phyloP scores from a whole-genome alignment of 805 yeast species.

The Saccharomycopsis sp. region DNA sequence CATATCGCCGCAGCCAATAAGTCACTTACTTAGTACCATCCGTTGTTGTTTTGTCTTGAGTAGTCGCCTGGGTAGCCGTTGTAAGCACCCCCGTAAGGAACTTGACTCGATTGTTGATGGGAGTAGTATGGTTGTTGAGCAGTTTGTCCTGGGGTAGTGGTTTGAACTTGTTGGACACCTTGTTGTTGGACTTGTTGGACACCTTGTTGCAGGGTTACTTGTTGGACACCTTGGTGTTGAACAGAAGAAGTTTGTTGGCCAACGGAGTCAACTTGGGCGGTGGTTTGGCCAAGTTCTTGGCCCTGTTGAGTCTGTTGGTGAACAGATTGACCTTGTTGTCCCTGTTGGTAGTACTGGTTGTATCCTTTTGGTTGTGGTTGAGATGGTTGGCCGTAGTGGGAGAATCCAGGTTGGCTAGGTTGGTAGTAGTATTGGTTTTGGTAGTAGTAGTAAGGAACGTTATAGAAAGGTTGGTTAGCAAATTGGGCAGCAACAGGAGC shows the following conservation, averaged over 20 bases:
- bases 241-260: not conserved
- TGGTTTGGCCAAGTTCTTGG: not conserved
- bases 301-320: not conserved
- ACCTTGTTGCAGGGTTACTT: not conserved
- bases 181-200: not conserved
- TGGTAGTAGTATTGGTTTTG: not conserved
- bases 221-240: not conserved
- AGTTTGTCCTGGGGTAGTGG: not conserved
- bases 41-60: slow-evolving; percentile 7
- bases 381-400: not conserved
- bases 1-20: too few species aligned
- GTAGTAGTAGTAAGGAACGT: not conserved
- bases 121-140: slow-evolving; percentile 1
- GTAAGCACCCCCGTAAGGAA: slow-evolving; percentile 9
- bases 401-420: not conserved
- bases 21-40: slow-evolving; percentile 3
- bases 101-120: not conserved
- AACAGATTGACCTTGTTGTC: not conserved
- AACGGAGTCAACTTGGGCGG: not conserved
- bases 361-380: slow-evolving; percentile 1
- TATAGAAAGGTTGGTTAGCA: not conserved
- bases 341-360: not conserved
- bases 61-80: slow-evolving; percentile 13
- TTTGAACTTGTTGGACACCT: not conserved
- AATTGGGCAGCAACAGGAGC: not conserved